phyloP scores from a whole-genome alignment of 768 basidiomycete species.

The Boletellus sp. region DNA sequence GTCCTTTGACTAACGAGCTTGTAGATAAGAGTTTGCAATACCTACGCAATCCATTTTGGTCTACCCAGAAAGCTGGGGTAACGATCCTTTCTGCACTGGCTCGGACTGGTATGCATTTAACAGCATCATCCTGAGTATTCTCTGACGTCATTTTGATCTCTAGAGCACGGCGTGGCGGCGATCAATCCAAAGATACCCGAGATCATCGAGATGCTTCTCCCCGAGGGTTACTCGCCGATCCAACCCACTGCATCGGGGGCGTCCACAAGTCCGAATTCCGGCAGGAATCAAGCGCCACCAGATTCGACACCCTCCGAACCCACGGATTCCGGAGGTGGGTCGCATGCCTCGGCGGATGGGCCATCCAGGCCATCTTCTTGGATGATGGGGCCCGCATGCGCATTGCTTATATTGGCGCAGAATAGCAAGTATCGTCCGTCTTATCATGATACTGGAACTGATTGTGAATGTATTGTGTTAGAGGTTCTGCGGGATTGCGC shows the following conservation, averaged over 20 bases:
- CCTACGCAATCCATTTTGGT: constrained; percentile 8
- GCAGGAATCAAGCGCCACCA: not conserved
- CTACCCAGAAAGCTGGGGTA: constrained; percentile 21
- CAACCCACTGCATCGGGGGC: not conserved
- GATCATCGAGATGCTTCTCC: constrained; percentile 20
- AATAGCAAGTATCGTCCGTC: constrained; percentile 3
- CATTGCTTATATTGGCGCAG: constrained; percentile 18
- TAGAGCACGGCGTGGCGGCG: constrained; percentile 15
- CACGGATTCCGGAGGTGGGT: not conserved
- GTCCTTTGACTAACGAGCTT: constrained; percentile 13
- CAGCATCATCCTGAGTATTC: not conserved
- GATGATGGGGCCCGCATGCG: constrained; percentile 26
- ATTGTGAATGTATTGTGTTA: not conserved
- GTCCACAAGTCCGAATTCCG: not conserved
- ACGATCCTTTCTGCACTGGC: constrained; percentile 21
- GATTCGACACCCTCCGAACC: not conserved
- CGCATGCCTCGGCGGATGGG: not conserved
- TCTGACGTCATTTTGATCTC: not conserved
- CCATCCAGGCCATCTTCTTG: constrained; percentile 9
- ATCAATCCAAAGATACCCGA: constrained; percentile 7
- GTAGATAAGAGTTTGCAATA: constrained; percentile 8
- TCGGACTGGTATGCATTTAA: constrained; percentile 12
- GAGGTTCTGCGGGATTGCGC: constrained; percentile 7
- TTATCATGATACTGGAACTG: not conserved
- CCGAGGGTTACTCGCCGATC: constrained; percentile 6